Percentiles rank a stretch among this genome's conserved stretches.
phyloP scores from a whole-genome alignment of 2,329 filamentous ascomycete genomes.

The Penicillium sp. region DNA sequence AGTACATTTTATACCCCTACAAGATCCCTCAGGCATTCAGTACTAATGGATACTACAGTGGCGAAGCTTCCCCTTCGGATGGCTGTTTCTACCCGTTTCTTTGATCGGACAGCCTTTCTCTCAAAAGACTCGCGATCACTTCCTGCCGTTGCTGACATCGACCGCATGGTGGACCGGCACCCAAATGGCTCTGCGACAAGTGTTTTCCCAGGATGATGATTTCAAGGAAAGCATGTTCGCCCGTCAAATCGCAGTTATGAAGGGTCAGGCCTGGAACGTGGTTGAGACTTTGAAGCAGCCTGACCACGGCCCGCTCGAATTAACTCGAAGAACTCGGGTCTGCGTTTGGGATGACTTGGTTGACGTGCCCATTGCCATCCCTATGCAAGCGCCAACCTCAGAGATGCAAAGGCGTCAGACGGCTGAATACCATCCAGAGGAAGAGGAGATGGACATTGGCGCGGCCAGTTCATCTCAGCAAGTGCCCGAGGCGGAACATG shows the following conservation, averaged over 20 bases:
- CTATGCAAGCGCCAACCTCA: conserved; percentile 76
- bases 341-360: conserved; percentile 98
- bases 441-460: conserved; percentile 92
- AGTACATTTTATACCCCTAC: conserved; percentile 39
- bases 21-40: conserved; percentile 24
- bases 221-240: conserved; percentile 99
- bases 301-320: conserved; percentile 88
- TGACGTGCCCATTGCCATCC: conserved; percentile 89
- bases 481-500: conserved; percentile 46
- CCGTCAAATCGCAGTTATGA: conserved; percentile 98
- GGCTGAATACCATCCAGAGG: conserved; percentile 50
- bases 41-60: conserved; percentile 45
- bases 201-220: conserved; percentile 88
- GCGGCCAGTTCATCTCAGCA: conserved; percentile 57
- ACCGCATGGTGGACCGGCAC: conserved; percentile 97
- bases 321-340: conserved; percentile 83
- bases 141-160: conserved; percentile 89
- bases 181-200: conserved; percentile 72
- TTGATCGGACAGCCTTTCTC: conserved; percentile 95
- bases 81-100: conserved; percentile 94
- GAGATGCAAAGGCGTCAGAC: conserved; percentile 68
- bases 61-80: conserved; percentile 92
- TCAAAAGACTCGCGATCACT: conserved; percentile 86
- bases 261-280: conserved; percentile 98
- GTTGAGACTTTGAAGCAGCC: conserved; percentile 91